Evolutionary conservation across 225 moss, liverwort and hornwort genomes (phyloP).

Genomic region (Climacium dendroides): DNA sequence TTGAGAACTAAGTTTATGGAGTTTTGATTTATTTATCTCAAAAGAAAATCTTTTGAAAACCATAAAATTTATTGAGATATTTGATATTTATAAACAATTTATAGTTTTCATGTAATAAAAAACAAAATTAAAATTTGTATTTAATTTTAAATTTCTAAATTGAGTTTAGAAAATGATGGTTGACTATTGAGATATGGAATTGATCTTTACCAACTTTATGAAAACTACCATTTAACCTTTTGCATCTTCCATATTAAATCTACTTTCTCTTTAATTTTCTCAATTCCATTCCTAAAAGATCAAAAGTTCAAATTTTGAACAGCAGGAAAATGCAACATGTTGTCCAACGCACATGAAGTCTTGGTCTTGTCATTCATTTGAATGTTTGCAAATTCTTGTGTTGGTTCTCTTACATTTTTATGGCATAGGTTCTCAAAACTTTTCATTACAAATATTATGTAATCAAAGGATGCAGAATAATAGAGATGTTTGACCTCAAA

Average conservation of each 20-base stretch:
- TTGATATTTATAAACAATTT: not conserved
- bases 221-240: not conserved
- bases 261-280: not conserved
- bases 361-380: accelerated
- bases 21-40: not conserved
- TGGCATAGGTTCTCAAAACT: accelerated
- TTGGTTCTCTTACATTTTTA: not conserved
- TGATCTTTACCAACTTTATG: not conserved
- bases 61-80: not conserved
- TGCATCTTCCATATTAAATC: accelerated
- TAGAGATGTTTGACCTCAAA: not conserved
- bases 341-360: accelerated
- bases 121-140: not conserved
- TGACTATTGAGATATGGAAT: not conserved
- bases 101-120: not conserved
- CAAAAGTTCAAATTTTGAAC: not conserved
- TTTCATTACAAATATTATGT: not conserved
- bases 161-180: not conserved
- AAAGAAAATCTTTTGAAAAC: not conserved
- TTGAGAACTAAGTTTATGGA: not conserved
- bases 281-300: not conserved
- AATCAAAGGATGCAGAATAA: no score
- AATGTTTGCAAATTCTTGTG: not conserved
- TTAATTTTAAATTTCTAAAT: no score
- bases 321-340: accelerated